Conservation (phyloP, 2,329 filamentous ascomycete species). For the Hortaea werneckii region DNA sequence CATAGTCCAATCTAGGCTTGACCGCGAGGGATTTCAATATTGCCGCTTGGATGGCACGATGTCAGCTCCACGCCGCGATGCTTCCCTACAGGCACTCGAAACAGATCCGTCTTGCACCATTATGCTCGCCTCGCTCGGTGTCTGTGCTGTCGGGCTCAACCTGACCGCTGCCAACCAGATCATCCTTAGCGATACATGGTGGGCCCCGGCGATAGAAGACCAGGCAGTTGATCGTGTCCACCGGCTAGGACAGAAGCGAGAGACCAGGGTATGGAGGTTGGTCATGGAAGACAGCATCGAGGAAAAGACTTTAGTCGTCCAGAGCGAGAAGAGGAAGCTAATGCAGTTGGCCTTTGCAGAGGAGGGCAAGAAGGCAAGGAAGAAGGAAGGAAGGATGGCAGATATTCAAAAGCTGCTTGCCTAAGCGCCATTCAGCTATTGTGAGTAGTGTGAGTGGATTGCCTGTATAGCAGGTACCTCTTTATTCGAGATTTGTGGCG, state of each 20-base stretch:
- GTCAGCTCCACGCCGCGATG: slow-evolving; percentile 59
- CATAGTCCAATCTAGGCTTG: slow-evolving; percentile 59
- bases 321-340: slow-evolving; percentile 66
- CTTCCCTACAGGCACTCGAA: slow-evolving; percentile 57
- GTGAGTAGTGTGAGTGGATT: too few species aligned
- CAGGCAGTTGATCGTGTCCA: slow-evolving; percentile 86
- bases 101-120: slow-evolving; percentile 58
- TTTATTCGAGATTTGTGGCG: too few species aligned
- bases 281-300: slow-evolving; percentile 75
- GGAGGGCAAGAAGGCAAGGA: slow-evolving; percentile 40
- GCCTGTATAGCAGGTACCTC: too few species aligned
- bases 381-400: slow-evolving; percentile 37
- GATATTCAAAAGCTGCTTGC: slow-evolving; percentile 36
- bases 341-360: slow-evolving; percentile 74
- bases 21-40: slow-evolving; percentile 50
- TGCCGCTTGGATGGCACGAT: slow-evolving; percentile 74
- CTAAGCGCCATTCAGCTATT: background rate
- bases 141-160: slow-evolving; percentile 79
- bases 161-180: slow-evolving; percentile 79
- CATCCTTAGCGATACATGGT: slow-evolving; percentile 77
- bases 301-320: slow-evolving; percentile 67
- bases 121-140: slow-evolving; percentile 70
- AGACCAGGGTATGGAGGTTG: slow-evolving; percentile 69
- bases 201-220: slow-evolving; percentile 83
- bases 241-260: slow-evolving; percentile 68